phyloP scores from a whole-genome alignment of 306 rosid species.

The Styphnolobium japonicum region DNA sequence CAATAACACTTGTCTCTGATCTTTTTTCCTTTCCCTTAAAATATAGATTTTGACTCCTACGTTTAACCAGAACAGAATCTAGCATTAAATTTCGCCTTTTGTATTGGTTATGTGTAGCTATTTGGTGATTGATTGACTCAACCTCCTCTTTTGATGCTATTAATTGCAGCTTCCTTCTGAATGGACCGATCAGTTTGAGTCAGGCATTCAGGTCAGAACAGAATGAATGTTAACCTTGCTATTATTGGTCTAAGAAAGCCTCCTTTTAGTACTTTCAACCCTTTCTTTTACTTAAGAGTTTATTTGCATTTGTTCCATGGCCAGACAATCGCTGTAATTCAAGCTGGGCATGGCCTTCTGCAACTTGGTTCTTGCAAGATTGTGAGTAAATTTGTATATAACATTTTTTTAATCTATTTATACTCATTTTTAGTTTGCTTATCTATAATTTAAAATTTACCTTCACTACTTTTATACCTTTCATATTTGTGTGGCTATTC shows the following conservation, averaged over 20 bases:
- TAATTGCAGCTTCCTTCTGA: conserved; percentile 96
- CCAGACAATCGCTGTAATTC: conserved; percentile 99
- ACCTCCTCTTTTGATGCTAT: too few relatives aligned
- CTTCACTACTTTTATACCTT: not conserved
- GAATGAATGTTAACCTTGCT: conserved; percentile 25
- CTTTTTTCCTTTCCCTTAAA: not conserved
- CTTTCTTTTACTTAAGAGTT: not conserved
- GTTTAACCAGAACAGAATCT: not conserved
- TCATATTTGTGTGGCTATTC: not conserved
- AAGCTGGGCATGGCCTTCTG: conserved; percentile 99
- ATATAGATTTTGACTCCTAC: conserved; percentile 1
- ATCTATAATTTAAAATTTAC: not conserved
- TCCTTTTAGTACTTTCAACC: conserved; percentile 8
- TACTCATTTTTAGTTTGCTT: not conserved
- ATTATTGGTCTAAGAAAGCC: not conserved
- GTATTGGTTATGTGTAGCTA: conserved; percentile 21
- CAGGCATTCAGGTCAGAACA: conserved; percentile 92
- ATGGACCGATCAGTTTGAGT: conserved; percentile 98
- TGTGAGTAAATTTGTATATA: conserved; percentile 55
- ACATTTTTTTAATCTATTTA: not conserved
- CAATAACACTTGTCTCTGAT: not conserved
- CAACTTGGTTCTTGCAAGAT: conserved; percentile 98
- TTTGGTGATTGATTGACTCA: conserved; percentile 39
- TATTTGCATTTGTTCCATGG: conserved; percentile 20
- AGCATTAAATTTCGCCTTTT: not conserved